These are phyloP conservation scores for Aspergillus saccharolyticus DNA, from an alignment of 495 filamentous ascomycete genomes.

Conservation along the genomic window DNA sequence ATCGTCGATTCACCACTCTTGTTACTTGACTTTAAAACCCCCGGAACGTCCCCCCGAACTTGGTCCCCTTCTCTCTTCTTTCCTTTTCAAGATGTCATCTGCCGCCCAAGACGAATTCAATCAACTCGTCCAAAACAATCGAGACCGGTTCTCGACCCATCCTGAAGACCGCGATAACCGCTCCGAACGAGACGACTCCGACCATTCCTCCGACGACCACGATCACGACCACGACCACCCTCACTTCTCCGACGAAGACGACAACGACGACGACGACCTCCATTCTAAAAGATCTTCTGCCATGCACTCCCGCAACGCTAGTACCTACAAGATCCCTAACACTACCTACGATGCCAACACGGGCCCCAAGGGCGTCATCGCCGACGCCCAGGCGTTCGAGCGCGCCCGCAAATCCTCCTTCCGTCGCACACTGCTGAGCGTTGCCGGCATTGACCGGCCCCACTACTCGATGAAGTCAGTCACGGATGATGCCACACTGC, in stretches of 20 bases:
- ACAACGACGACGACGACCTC: slow-evolving; percentile 9
- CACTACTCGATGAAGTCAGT: slow-evolving; percentile 26
- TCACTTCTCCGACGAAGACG: slow-evolving; percentile 50
- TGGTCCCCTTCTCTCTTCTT: background rate
- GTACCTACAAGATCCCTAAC: slow-evolving; percentile 48
- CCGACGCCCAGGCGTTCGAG: slow-evolving; percentile 89
- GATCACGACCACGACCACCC: slow-evolving; percentile 54
- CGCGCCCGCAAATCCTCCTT: slow-evolving; percentile 65
- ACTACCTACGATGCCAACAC: slow-evolving; percentile 76
- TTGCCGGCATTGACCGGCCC: slow-evolving; percentile 28
- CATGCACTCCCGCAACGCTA: slow-evolving; percentile 41
- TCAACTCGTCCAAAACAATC: slow-evolving; percentile 57
- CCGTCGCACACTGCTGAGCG: slow-evolving; percentile 43
- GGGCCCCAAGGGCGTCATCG: slow-evolving; percentile 98
- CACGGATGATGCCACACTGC: slow-evolving; percentile 36
- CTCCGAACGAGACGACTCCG: slow-evolving; percentile 26
- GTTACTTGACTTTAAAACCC: slow-evolving; percentile 14
- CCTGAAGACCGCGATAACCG: slow-evolving; percentile 48
- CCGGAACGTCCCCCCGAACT: slow-evolving; percentile 7
- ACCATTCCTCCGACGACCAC: slow-evolving; percentile 47
- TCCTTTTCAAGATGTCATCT: slow-evolving; percentile 51
- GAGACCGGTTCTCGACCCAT: slow-evolving; percentile 43
- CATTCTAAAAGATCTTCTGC: slow-evolving; percentile 14
- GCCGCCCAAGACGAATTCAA: slow-evolving; percentile 82
- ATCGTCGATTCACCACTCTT: background rate